Base-by-base conservation (phyloP, 225 moss, liverwort and hornwort genomes). In the Takakia lepidozioides region DNA sequence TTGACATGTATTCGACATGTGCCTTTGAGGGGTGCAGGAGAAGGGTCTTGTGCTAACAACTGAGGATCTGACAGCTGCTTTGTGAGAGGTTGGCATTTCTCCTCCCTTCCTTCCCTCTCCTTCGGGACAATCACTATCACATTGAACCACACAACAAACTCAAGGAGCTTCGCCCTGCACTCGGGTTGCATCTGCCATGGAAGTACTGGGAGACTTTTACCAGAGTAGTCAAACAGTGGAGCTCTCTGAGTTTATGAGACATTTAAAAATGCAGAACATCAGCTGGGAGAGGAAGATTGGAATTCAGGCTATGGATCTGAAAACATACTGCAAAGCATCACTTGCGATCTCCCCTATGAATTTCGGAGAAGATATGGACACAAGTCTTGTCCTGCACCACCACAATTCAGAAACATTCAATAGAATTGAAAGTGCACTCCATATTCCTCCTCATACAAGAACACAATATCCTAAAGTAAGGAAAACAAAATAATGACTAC, bases 1-100 rank as follows among this genome's bases (percentile, higher is more conserved):
- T n/a, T n/a, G n/a, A n/a, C n/a, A n/a, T n/a, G n/a, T n/a, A n/a
- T n/a, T n/a, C n/a, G n/a, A n/a, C n/a, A n/a, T n/a, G n/a, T n/a
- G n/a, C n/a, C n/a, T n/a, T n/a, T 16, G 27, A 1, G 28, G 30
- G 19, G 1, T 29, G 44, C 66, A 78, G 73, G 78, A 78, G 62
- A 78, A 78, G 65, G 69, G 78, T 37, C 59, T 78, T 19, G 69
- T 78, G 26, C 57, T 78, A 41, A 78, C 65, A 35, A 78, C 78
- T 38, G 78, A 78, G 46, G 78, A 78, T 66, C 27, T 78, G 14
- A 73, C 78, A 29, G 73, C 59, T 25, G 78, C 78, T 26, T 57
- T 78, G 44, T 66, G 66, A 27, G 73, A 78, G 78, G 78, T 78
- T 61, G 48, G 54, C 2, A 1, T 44, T 15, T 25, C 26, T 42